Evolutionary conservation across 176 grass and related monocot genomes (phyloP).

Genomic region (Phragmites australis): DNA sequence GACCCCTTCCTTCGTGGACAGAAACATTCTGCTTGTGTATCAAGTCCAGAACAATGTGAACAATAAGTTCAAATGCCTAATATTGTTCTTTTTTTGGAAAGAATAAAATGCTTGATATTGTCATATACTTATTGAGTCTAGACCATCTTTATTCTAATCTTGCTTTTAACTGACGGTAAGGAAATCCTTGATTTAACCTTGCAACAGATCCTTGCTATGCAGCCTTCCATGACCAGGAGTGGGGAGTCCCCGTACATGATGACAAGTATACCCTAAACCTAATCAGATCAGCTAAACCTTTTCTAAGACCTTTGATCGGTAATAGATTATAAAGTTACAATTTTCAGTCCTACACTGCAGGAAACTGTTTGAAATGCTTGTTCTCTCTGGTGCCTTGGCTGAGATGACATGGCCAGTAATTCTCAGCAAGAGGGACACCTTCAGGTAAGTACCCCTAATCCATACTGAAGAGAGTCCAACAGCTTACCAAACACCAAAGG

Average conservation of each 20-base stretch:
- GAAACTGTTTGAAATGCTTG: constrained; percentile 91
- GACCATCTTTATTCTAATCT: constrained; percentile 8
- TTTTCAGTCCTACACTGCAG: constrained; percentile 53
- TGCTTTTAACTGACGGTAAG: constrained; percentile 29
- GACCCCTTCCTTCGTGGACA: not conserved
- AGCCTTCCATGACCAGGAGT: constrained; percentile 92
- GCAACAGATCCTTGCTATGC: constrained; percentile 83
- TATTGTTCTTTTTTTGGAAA: not conserved
- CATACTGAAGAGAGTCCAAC: not conserved
- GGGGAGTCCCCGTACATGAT: constrained; percentile 90
- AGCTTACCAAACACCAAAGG: not conserved
- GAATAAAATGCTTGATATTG: not conserved
- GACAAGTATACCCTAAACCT: constrained; percentile 67
- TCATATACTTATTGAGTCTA: not conserved
- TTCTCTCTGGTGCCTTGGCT: constrained; percentile 82
- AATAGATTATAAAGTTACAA: constrained; percentile 50
- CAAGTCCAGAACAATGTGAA: not conserved
- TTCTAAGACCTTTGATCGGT: not conserved
- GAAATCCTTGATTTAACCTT: constrained; percentile 42
- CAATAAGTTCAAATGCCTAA: not conserved
- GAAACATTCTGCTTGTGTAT: constrained; percentile 12
- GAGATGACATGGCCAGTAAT: constrained; percentile 92
- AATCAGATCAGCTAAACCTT: not conserved
- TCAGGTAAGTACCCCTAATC: constrained; percentile 52
- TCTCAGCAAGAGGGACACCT: constrained; percentile 86